Conservation (phyloP, 805 yeast genomes). For the Saturnispora zaruensis region DNA sequence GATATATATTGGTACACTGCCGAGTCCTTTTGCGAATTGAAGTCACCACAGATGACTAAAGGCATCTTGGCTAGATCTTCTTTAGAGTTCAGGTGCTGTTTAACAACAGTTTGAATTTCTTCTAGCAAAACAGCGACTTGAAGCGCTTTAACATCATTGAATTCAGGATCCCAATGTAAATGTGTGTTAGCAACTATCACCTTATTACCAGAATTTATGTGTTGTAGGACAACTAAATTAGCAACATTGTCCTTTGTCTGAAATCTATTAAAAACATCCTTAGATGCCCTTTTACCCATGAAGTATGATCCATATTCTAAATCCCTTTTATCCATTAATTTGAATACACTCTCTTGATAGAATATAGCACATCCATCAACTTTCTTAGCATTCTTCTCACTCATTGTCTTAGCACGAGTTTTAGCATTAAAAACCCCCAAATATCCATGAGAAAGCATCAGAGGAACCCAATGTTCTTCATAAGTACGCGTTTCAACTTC, state of each 20-base stretch:
- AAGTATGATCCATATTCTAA: conserved; percentile 80
- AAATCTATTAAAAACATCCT: conserved; percentile 91
- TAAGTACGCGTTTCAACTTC: conserved; percentile 86
- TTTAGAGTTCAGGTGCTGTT: conserved; percentile 29
- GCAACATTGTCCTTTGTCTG: conserved; percentile 95
- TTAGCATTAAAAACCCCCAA: conserved; percentile 76
- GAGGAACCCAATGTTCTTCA: conserved; percentile 80
- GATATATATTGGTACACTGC: conserved; percentile 90
- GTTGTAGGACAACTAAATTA: conserved; percentile 65
- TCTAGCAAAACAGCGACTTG: conserved; percentile 90
- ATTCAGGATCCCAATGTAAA: conserved; percentile 97
- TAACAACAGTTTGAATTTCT: conserved; percentile 64
- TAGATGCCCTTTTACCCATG: conserved; percentile 75
- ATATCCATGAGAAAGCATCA: conserved; percentile 67
- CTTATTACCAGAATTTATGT: conserved; percentile 59
- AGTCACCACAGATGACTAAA: conserved; percentile 89
- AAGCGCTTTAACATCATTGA: conserved; percentile 90
- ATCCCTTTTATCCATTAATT: conserved; percentile 57
- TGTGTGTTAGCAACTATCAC: conserved; percentile 82
- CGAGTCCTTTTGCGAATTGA: conserved; percentile 76
- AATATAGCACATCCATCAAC: conserved; percentile 99
- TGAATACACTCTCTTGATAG: conserved; percentile 61
- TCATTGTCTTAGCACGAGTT: conserved; percentile 88
- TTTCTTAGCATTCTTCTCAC: conserved; percentile 66
- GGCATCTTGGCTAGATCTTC: conserved; percentile 44